phyloP scores from a whole-genome alignment of 2,329 filamentous ascomycete genomes.

The Didymella sp. region DNA sequence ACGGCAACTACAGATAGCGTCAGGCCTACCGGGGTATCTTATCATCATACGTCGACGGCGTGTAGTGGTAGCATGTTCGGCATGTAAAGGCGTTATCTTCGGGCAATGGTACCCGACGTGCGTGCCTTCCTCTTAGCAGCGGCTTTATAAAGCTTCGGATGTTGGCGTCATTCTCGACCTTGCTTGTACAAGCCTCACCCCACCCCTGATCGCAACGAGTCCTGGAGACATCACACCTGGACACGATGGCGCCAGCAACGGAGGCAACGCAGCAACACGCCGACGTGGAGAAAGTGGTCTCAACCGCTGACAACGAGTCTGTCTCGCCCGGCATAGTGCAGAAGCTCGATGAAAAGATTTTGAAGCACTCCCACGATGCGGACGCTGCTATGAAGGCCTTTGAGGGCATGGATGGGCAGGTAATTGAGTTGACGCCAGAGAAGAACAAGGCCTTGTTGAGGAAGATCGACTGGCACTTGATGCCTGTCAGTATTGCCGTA shows the following conservation, averaged over 20 bases:
- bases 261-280: slow-evolving; percentile 1
- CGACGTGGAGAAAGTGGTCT: slow-evolving; percentile 29
- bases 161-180: slow-evolving; percentile 7
- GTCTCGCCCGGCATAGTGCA: slow-evolving; percentile 20
- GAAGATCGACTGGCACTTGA: slow-evolving; percentile 68
- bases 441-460: slow-evolving; percentile 66
- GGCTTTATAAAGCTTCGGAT: slow-evolving; percentile 11
- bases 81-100: slow-evolving; percentile 16
- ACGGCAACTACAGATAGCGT: slow-evolving; percentile 19
- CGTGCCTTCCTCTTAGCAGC: background rate
- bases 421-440: slow-evolving; percentile 61
- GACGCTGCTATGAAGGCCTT: slow-evolving; percentile 68
- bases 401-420: slow-evolving; percentile 56
- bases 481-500: slow-evolving; percentile 53
- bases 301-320: slow-evolving; percentile 16
- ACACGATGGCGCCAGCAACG: slow-evolving; percentile 19
- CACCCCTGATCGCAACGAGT: background rate
- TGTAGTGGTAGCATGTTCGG: slow-evolving; percentile 7
- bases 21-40: slow-evolving; percentile 22
- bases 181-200: slow-evolving; percentile 3
- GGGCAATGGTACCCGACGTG: background rate
- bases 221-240: background rate
- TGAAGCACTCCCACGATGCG: slow-evolving; percentile 63
- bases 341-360: slow-evolving; percentile 34
- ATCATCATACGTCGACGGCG: slow-evolving; percentile 29